Evolutionary conservation across 2,329 filamentous ascomycete species (phyloP), one percentile per base, ranked within the genome.

Genomic region (Aureobasidium sp.): DNA sequence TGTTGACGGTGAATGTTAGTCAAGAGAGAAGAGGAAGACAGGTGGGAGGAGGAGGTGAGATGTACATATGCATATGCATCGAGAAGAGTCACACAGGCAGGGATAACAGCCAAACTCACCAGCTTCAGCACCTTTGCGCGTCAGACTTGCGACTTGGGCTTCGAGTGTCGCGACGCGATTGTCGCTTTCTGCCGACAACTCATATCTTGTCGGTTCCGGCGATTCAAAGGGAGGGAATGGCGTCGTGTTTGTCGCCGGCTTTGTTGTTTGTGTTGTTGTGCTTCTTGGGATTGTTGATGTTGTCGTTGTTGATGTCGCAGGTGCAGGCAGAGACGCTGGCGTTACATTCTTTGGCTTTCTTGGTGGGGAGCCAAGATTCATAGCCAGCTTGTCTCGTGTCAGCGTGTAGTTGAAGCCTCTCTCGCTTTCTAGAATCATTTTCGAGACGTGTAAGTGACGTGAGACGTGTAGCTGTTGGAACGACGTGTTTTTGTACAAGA

Each of bases 101-200:
- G 53, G 53, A 57, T 57, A 57, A 36, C 53, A 57, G 39, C 53
- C 53, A 44, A 39, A 57, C 53, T 57, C 53, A 57, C 53, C 53
- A 23, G 39, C 53, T 57, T 57, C 39, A 20, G 46, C 53, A 41
- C 53, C 53, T 36, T 57, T 57, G 17, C 27, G 39, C 29, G 53
- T 57, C 53, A 57, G 41, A 17, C 29, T 44, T 23, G 39, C 29
- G 39, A 57, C 53, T 26, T 57, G 53, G 27, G 17, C 39, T 46
- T 57, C 53, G 23, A 57, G 29, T 15, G 29, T 39, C 39, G 27
- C 53, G 39, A 57, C 41, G 27, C 53, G 53, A 10, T 46, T 20
- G 53, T 57, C 53, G 53, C 27, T 27, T 20, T 36, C 52, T 10
- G 50, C 32, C 7, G 37, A 41, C 27, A 34, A 27, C 34, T 46